These are phyloP conservation scores for Hordeum pubiflorum DNA, from an alignment of 202 grass and related monocot species.

Conservation along the genomic window DNA sequence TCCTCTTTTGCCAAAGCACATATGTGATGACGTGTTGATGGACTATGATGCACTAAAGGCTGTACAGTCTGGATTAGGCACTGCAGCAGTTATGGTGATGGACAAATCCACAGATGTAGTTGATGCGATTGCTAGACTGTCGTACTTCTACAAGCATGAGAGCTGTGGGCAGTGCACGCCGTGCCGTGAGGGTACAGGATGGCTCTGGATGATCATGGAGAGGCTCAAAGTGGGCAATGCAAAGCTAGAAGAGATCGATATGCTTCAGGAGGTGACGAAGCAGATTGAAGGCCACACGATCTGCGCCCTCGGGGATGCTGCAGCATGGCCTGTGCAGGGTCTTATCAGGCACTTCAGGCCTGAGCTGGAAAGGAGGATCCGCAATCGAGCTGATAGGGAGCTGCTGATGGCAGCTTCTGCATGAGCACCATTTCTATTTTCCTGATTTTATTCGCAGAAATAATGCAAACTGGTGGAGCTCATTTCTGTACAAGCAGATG, in stretches of 20 bases:
- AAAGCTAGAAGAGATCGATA: conserved; percentile 90
- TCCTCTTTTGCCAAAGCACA: conserved; percentile 82
- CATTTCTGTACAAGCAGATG: conserved; percentile 47
- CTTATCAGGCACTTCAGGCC: conserved; percentile 97
- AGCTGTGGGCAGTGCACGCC: conserved; percentile 95
- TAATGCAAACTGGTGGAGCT: conserved; percentile 62
- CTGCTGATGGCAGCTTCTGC: conserved; percentile 64
- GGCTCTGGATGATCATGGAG: conserved; percentile 99
- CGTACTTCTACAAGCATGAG: conserved; percentile 97
- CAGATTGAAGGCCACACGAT: conserved; percentile 95
- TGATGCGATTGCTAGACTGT: conserved; percentile 85
- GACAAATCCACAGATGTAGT: conserved; percentile 94
- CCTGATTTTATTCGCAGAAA: conserved; percentile 39
- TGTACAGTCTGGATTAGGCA: conserved; percentile 80
- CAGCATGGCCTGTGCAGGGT: conserved; percentile 89
- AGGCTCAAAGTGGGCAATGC: conserved; percentile 90
- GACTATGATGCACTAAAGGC: conserved; percentile 96
- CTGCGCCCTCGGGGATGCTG: conserved; percentile 85
- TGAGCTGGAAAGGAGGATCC: conserved; percentile 88
- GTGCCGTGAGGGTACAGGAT: conserved; percentile 85
- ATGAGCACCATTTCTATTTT: conserved; percentile 38
- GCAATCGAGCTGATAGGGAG: conserved; percentile 70
- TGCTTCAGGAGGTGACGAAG: conserved; percentile 95
- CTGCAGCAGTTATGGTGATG: conserved; percentile 94
- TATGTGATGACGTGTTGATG: conserved; percentile 95